Evolutionary conservation across 257 asterid genomes (phyloP), one percentile per base, ranked within the genome.

Genomic region (Orobanche coerulescens): DNA sequence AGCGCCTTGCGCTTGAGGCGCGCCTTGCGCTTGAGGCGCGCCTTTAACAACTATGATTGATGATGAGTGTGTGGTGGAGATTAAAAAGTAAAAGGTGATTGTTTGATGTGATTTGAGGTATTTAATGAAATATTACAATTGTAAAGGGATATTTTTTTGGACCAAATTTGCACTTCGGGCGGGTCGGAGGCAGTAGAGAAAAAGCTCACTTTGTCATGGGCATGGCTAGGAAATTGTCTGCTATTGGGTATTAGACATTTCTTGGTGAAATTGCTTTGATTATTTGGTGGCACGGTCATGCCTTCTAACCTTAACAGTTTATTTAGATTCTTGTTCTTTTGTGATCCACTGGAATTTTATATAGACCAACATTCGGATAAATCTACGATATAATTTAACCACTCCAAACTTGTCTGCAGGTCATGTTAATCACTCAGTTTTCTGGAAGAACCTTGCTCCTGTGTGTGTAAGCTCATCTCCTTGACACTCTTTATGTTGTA

Each of bases 371-470:
- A 43, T 4, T 26, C 15, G 13, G 10, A 24, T 6, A 24, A 24
- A 68, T 25, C 49, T 40, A 20, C 25, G 23, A 20, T 48, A 24
- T n/a, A 33, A 7, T 24, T 23, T 42, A 43, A 18, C 16, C 4
- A 13, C 15, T 62, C 30, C 31, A n/a, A 2, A 26, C 23, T 44
- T 66, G n/a, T 9, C 30, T 19, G 47, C 55, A 53, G 95, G 95
- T 44, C 95, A 86, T 59, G 70, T 86, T 61, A 86, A 86, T 69
- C 95, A 86, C 83, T 86, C 95, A 33, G 80, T 86, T 39, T 86
- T 86, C 81, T 86, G 95, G 95, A 86, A 86, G 73, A 86, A 86
- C 67, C 90, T 86, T 57, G 81, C 90, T 33, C 90, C 95, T 43
- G 59, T 71, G 68, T 68, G 75, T 50, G 95, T 86, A 72, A 65